phyloP scores from a whole-genome alignment of 345 rosid species.

The Streptanthus diversifolius region DNA sequence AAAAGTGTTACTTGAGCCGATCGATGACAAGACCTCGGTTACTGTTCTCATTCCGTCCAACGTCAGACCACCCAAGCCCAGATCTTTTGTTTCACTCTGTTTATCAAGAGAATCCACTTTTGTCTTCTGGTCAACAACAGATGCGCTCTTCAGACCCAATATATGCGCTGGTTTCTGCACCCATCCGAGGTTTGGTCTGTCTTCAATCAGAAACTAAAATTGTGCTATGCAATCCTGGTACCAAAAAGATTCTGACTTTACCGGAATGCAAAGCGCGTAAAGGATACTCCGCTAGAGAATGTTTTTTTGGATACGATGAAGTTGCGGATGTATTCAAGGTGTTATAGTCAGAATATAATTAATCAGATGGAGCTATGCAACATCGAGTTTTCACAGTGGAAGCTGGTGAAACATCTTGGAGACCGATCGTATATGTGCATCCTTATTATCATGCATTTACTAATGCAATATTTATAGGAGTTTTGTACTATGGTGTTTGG shows the following conservation, averaged over 20 bases:
- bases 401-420: not conserved
- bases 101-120: not conserved
- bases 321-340: not conserved
- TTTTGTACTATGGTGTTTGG: not conserved
- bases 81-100: not conserved
- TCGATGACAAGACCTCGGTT: not conserved
- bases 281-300: not conserved
- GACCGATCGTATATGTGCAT: not conserved
- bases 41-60: not conserved
- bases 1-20: not conserved
- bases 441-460: not conserved
- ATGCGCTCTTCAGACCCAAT: not conserved
- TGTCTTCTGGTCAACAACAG: not conserved
- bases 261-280: not conserved
- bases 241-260: not conserved
- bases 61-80: too few relatives aligned
- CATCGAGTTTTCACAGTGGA: not conserved
- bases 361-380: not conserved
- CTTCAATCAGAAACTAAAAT: not conserved
- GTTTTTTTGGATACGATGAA: not conserved
- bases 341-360: not conserved
- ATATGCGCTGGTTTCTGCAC: not conserved
- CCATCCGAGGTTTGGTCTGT: not conserved
- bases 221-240: not conserved
- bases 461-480: not conserved